Evolutionary conservation across 73 alveolate species (phyloP).

Genomic region (Stentor coeruleus): DNA sequence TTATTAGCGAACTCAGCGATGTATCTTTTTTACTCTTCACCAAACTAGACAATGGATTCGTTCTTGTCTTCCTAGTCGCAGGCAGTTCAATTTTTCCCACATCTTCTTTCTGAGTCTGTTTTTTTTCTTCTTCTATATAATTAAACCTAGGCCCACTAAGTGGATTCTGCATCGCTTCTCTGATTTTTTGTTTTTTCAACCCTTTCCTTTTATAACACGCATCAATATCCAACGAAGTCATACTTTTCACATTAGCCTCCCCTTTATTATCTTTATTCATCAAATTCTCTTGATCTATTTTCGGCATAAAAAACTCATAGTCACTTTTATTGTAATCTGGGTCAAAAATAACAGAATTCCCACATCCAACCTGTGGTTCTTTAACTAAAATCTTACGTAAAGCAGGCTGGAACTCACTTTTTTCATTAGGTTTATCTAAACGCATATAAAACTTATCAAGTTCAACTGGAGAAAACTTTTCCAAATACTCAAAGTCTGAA

Average conservation of each 20-base stretch:
- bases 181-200: not conserved
- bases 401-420: not conserved
- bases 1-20: not conserved
- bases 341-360: not conserved
- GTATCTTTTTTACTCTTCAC: not conserved
- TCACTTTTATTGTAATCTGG: not conserved
- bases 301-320: not conserved
- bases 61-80: not conserved
- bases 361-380: not conserved
- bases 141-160: slow-evolving; percentile 17
- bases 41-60: not conserved
- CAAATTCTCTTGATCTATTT: not conserved
- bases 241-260: not conserved
- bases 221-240: not conserved
- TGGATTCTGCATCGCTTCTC: slow-evolving; percentile 25
- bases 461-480: not conserved
- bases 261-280: not conserved
- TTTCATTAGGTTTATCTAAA: not conserved
- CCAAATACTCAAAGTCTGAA: not conserved
- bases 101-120: not conserved
- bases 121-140: not conserved
- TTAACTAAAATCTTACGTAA: not conserved
- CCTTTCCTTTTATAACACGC: slow-evolving; percentile 1
- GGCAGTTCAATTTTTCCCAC: not conserved
- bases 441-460: not conserved